Evolutionary conservation across 2,329 filamentous ascomycete species (phyloP).

Genomic region (Drechslerella coelobrocha): DNA sequence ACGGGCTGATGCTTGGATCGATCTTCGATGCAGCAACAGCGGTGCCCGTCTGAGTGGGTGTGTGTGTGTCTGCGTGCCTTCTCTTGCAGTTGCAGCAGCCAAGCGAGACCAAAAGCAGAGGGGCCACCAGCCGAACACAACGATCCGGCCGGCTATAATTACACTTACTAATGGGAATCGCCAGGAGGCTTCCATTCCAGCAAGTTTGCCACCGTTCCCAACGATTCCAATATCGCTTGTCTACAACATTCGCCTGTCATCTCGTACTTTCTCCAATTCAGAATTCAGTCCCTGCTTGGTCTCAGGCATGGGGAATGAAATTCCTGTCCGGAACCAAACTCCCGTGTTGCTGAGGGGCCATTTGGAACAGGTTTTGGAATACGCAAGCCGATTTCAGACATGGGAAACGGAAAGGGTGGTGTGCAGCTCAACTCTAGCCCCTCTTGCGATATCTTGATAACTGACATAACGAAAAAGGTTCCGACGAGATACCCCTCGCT

Average conservation of each 20-base stretch:
- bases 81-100: not conserved
- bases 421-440: conserved; percentile 26
- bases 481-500: not conserved
- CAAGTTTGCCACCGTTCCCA: conserved; percentile 3
- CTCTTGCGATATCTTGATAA: conserved; percentile 22
- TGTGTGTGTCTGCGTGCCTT: no score
- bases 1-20: not conserved
- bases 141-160: not conserved
- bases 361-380: conserved; percentile 42
- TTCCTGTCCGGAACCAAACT: conserved; percentile 17
- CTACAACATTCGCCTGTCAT: not conserved
- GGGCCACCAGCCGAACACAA: not conserved
- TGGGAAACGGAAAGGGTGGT: conserved; percentile 26
- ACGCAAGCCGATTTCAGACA: conserved; percentile 29
- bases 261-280: not conserved
- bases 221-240: not conserved
- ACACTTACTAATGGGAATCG: not conserved
- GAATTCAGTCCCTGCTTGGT: not conserved
- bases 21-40: not conserved
- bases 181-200: not conserved
- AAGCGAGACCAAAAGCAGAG: not conserved
- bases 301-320: conserved; percentile 15
- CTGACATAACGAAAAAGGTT: not conserved
- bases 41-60: not conserved
- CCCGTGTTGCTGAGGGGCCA: conserved; percentile 14